A percentile compares a stretch with the other conserved stretches of the same genome.
phyloP scores from a whole-genome alignment of 1,139 yeast genomes.

The Casaregolazyma suthepensis region DNA sequence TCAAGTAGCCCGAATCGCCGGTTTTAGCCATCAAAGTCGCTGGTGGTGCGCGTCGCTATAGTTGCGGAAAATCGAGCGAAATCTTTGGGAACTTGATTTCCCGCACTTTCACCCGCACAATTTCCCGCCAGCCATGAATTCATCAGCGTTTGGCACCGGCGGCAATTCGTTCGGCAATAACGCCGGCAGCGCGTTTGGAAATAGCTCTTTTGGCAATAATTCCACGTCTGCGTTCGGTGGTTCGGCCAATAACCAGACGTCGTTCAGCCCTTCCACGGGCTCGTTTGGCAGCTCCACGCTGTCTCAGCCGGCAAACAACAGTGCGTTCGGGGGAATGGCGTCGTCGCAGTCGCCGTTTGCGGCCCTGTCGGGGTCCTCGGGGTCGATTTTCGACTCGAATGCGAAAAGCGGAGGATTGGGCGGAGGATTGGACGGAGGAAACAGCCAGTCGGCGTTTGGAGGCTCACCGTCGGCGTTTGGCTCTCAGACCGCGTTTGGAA shows the following conservation, averaged over 20 bases:
- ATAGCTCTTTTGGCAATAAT: slow-evolving; percentile 13
- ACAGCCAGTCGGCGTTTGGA: slow-evolving; percentile 1
- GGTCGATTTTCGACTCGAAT: not conserved
- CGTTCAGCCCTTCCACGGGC: not conserved
- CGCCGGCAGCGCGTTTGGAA: slow-evolving; percentile 14
- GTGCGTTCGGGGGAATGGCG: slow-evolving; percentile 5
- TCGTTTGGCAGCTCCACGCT: slow-evolving; percentile 4
- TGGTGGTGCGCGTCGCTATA: too few relatives aligned
- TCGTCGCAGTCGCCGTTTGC: slow-evolving; percentile 6
- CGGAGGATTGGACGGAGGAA: not conserved
- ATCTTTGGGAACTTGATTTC: not conserved
- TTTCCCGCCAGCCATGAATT: not conserved
- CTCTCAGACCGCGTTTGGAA: not conserved
- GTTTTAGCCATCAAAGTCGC: too few relatives aligned
- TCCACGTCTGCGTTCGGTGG: slow-evolving; percentile 6
- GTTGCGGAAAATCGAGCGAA: not conserved
- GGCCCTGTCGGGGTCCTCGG: not conserved
- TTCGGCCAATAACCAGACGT: not conserved
- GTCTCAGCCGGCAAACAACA: not conserved
- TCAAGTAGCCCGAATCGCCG: too few relatives aligned
- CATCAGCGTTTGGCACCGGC: slow-evolving; percentile 4
- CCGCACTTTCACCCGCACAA: not conserved
- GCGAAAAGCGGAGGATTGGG: not conserved
- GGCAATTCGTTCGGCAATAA: slow-evolving; percentile 12
- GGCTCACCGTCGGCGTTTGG: not conserved